phyloP scores from a whole-genome alignment of 139 green algal species.

The Tetraselmis striata region DNA sequence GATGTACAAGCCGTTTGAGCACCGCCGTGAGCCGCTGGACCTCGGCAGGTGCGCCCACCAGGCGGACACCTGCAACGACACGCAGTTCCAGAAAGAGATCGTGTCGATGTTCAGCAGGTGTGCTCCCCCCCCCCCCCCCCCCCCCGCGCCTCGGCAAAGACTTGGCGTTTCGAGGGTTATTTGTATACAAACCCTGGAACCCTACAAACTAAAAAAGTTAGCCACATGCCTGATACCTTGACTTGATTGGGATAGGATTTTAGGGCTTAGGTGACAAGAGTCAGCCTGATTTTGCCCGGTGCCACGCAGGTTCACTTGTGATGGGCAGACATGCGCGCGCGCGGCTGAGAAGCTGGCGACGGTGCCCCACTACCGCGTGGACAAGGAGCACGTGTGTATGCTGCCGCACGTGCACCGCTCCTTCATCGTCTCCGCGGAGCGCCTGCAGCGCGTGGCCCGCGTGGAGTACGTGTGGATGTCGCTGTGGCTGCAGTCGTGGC shows the following conservation, averaged over 20 bases:
- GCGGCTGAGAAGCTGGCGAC: not conserved
- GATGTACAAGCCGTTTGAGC: not conserved
- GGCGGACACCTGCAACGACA: not conserved
- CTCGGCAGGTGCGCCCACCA: not conserved
- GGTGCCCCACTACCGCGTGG: not conserved
- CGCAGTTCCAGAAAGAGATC: not conserved
- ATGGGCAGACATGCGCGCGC: not conserved
- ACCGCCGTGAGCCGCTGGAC: not conserved
- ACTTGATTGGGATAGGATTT: too few relatives aligned
- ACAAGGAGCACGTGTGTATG: not conserved
- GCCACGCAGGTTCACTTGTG: not conserved
- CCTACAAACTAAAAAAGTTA: too few relatives aligned
- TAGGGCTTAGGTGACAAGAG: too few relatives aligned
- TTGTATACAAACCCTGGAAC: too few relatives aligned
- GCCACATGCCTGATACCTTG: too few relatives aligned
- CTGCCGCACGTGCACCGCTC: not conserved
- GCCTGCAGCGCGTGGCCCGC: not conserved
- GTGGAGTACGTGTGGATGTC: not conserved
- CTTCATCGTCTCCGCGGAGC: not conserved
- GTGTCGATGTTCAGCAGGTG: not conserved
- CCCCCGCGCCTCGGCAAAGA: too few relatives aligned
- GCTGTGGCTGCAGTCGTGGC: not conserved
- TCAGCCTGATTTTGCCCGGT: too few relatives aligned
- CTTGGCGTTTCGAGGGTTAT: too few relatives aligned
- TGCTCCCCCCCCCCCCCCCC: too few relatives aligned